These are phyloP conservation scores for Musa troglodytarum DNA, from an alignment of 176 grass and related monocot genomes.

Conservation along the genomic window DNA sequence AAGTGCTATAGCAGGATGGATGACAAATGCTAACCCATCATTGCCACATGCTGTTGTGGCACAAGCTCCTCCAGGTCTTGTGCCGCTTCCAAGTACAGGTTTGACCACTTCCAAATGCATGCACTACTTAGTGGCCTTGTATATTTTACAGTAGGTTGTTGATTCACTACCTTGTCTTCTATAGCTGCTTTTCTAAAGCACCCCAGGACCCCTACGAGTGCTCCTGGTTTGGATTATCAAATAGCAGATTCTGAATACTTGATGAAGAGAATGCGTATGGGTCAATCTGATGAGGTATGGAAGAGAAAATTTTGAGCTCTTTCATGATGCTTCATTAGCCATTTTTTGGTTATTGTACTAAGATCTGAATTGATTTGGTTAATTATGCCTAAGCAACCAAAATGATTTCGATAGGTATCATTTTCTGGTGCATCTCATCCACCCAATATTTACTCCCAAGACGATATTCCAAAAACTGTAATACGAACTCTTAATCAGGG, in stretches of 20 bases:
- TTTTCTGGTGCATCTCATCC: slow-evolving; percentile 86
- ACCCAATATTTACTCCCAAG: slow-evolving; percentile 81
- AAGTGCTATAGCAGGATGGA: slow-evolving; percentile 94
- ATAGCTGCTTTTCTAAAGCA: slow-evolving; percentile 94
- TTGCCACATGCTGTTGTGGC: slow-evolving; percentile 69
- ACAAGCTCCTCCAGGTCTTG: slow-evolving; percentile 73
- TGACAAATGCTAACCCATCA: slow-evolving; percentile 87
- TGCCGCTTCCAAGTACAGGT: slow-evolving; percentile 84
- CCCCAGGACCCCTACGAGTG: slow-evolving; percentile 70
- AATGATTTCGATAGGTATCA: slow-evolving; percentile 44
- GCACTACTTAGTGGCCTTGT: background rate
- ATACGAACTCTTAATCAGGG: slow-evolving; percentile 85
- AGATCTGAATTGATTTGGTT: background rate
- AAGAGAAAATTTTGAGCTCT: background rate
- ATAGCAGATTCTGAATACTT: slow-evolving; percentile 97
- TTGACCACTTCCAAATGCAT: slow-evolving; percentile 9
- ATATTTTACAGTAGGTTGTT: background rate
- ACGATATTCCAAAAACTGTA: slow-evolving; percentile 86
- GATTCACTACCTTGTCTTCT: background rate
- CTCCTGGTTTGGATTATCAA: slow-evolving; percentile 87
- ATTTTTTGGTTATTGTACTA: background rate
- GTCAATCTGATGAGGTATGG: slow-evolving; percentile 88
- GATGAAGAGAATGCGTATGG: slow-evolving; percentile 94
- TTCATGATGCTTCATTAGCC: background rate
- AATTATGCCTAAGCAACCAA: slow-evolving; percentile 17